Evolutionary conservation across 345 rosid genomes (phyloP).

Genomic region (Salix purpurea): DNA sequence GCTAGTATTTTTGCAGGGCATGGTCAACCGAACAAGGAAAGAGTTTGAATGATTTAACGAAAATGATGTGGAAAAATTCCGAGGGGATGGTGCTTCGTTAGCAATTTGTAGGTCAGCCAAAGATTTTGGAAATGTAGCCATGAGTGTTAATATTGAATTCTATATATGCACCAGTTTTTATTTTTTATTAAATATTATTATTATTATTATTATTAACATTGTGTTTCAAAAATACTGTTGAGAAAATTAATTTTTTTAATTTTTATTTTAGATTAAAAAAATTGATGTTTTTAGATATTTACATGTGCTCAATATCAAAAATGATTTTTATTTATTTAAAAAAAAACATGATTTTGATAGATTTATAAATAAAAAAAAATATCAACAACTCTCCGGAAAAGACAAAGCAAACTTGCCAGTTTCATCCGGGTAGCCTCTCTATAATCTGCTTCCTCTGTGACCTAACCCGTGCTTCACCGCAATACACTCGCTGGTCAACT

Average conservation of each 20-base stretch:
- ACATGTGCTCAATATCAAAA: no score
- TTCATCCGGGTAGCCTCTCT: not conserved
- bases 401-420: no score
- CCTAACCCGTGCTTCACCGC: not conserved
- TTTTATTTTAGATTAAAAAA: no score
- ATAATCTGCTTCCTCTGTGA: not conserved
- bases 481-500: not conserved
- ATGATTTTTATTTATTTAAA: no score
- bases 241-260: no score
- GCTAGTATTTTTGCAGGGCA: not conserved
- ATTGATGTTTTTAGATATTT: no score
- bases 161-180: constrained; percentile 11
- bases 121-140: not conserved
- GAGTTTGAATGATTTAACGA: constrained; percentile 3
- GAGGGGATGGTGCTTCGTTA: not conserved
- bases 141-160: not conserved
- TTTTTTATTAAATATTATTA: no score
- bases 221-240: no score
- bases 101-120: not conserved
- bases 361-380: no score
- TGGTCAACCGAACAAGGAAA: constrained; percentile 7
- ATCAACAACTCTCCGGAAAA: no score
- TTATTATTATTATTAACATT: no score
- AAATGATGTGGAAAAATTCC: not conserved
- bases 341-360: no score